These are phyloP conservation scores for Cucumis sativus DNA, from an alignment of 306 rosid species.

Conservation along the genomic window DNA sequence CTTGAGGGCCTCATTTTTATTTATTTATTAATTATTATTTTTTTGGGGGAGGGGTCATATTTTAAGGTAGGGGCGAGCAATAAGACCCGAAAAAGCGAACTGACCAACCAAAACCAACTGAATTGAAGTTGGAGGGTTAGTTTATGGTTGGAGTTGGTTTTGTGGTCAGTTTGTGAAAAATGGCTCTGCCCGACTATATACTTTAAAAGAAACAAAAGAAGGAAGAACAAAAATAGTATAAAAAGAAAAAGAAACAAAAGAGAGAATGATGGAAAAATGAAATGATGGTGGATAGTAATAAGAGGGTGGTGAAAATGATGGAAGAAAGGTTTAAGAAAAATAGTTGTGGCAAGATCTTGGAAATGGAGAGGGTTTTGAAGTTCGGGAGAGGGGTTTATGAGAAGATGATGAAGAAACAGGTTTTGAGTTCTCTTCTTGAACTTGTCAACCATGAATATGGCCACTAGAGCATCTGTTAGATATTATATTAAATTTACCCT, in stretches of 20 bases:
- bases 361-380: slow-evolving; percentile 44
- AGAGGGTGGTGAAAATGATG: slow-evolving; percentile 44
- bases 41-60: slow-evolving; percentile 28
- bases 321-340: slow-evolving; percentile 39
- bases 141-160: no score
- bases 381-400: slow-evolving; percentile 61
- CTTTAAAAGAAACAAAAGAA: no score
- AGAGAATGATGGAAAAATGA: no score
- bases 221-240: no score
- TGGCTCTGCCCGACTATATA: no score
- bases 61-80: slow-evolving; percentile 7
- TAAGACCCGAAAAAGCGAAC: no score
- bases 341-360: slow-evolving; percentile 21
- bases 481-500: no score
- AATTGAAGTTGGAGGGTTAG: no score
- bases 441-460: slow-evolving; percentile 18
- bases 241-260: no score
- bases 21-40: no score
- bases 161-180: no score
- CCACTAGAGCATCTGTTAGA: background rate
- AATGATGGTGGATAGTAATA: slow-evolving; percentile 45
- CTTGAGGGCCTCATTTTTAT: slow-evolving; percentile 54
- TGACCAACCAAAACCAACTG: no score
- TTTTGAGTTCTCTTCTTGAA: slow-evolving; percentile 38
- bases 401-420: slow-evolving; percentile 53